Percentiles rank a stretch among this genome's conserved stretches.
These are phyloP conservation scores for Linum tenue DNA, from an alignment of 345 rosid species.

Conservation along the genomic window DNA sequence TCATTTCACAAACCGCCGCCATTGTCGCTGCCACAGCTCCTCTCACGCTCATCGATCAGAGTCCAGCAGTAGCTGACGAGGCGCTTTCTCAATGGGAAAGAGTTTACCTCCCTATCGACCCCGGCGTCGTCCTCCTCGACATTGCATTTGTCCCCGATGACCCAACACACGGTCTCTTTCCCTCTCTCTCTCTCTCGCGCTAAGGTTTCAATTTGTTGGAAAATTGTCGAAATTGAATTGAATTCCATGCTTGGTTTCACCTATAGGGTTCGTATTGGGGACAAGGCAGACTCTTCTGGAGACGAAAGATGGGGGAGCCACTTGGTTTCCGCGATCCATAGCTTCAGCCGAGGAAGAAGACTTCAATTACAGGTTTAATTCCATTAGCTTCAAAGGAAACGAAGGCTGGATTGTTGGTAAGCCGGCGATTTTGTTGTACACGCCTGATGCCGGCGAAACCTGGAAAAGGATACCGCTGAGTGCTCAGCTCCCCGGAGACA, in stretches of 20 bases:
- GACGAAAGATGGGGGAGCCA: constrained; percentile 75
- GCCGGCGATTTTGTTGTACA: constrained; percentile 79
- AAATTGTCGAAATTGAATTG: background rate
- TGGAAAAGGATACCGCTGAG: constrained; percentile 86
- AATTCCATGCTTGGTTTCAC: background rate
- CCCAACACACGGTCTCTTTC: constrained; percentile 39
- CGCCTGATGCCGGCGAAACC: constrained; percentile 65
- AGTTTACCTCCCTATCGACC: constrained; percentile 63
- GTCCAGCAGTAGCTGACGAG: constrained; percentile 33
- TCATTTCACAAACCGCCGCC: constrained; percentile 45
- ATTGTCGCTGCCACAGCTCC: constrained; percentile 29
- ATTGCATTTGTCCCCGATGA: constrained; percentile 85
- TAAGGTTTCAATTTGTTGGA: background rate
- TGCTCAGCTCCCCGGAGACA: constrained; percentile 90
- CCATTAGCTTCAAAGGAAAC: constrained; percentile 75
- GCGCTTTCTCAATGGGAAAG: constrained; percentile 73
- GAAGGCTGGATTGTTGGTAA: constrained; percentile 97
- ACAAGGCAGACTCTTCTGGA: constrained; percentile 87
- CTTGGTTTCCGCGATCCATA: constrained; percentile 74
- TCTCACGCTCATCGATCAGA: constrained; percentile 12
- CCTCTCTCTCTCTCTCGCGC: background rate
- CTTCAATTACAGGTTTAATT: constrained; percentile 88
- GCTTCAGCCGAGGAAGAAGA: constrained; percentile 94
- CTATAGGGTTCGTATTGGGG: constrained; percentile 66
- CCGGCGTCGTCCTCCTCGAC: constrained; percentile 94